Evolutionary conservation across 2,329 filamentous ascomycete genomes (phyloP), one percentile per base, ranked within the genome.

Genomic region (Ilyonectria sp.): DNA sequence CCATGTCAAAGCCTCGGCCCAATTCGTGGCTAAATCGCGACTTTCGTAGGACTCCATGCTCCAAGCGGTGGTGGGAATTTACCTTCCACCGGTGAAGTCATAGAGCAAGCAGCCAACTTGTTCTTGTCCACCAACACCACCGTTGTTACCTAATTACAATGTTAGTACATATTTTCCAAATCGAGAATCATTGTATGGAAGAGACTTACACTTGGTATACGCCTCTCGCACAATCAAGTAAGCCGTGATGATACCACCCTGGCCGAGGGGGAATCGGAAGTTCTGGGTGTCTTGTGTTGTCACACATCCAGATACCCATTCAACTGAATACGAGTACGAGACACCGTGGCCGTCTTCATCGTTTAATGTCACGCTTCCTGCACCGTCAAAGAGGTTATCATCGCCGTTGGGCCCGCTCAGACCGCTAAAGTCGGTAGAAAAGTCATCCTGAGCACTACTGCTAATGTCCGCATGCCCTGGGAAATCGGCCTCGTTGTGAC

Each of bases 231-330:
- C 60, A 9, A 72, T 62, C 54, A 70, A 44, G 60, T 71, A 74
- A 10, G 70, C 67, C 1, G 73, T 75, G 49, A 74, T 63, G 6
- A 37, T n/a, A 35, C 67, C 68, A 1, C 53, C 55, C 26, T 49
- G 57, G 17, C 69, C 71, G 5, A 72, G 60, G 13, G 73, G 73
- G 58, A 69, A 69, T 5, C 64, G 44, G 37, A 71, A 73, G 54
- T 64, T 55, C 54, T 71, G 67, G 56, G 46, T 67, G 13, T 57
- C 58, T 15, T 64, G 55, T 6, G 13, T 57, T 2, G 73, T 73
- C 15, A 69, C 69, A 61, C 70, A 75, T n/a, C 71, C 70, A 19
- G 49, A 15, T 17, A 72, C 58, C 71, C 68, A 75, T 15, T 43
- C 29, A 40, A 50, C 60, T 19, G 56, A 53, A 17, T 68, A 75